Percentiles rank a stretch among this genome's conserved stretches.
Conservation (phyloP, 495 filamentous ascomycete species). For the Daldinia childiae region DNA sequence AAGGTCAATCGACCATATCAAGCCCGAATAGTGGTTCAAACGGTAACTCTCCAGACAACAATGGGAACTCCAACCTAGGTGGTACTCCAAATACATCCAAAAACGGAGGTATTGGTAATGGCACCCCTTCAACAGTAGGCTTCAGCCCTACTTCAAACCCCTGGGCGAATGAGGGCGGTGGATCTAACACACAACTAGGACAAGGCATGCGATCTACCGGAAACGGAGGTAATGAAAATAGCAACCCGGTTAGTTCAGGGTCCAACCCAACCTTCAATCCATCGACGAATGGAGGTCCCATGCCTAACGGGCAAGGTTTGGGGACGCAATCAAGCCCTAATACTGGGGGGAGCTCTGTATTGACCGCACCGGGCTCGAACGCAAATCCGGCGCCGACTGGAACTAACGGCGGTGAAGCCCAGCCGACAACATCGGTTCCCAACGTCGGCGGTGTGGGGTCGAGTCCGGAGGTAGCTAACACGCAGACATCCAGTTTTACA, state of each 20-base stretch:
- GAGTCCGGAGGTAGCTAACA: conserved; percentile 4
- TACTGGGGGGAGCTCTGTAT: conserved; percentile 4
- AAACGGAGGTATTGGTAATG: conserved; percentile 7
- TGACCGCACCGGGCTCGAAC: conserved; percentile 22
- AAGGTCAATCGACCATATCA: conserved; percentile 26
- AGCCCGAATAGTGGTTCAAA: conserved; percentile 15
- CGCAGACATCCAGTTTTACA: conserved; percentile 33
- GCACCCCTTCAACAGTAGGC: conserved; percentile 7
- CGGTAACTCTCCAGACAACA: conserved; percentile 13
- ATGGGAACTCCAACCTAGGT: conserved; percentile 3
- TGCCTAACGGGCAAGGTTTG: conserved; percentile 5
- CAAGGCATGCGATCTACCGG: conserved; percentile 6
- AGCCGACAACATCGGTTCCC: conserved; percentile 27
- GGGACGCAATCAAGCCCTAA: conserved; percentile 12
- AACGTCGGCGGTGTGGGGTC: conserved; percentile 15
- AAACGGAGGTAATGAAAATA: conserved; percentile 8
- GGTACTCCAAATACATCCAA: conserved; percentile 5
- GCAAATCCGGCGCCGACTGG: conserved; percentile 8
- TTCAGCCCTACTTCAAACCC: conserved; percentile 17
- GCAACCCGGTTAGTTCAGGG: conserved; percentile 1
- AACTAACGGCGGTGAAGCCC: conserved; percentile 11
- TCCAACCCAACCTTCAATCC: conserved; percentile 6
- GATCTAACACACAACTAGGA: not conserved
- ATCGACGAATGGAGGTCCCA: not conserved
- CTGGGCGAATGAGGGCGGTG: conserved; percentile 3